Percentiles rank a stretch among this genome's conserved stretches.
Evolutionary conservation across 306 rosid genomes (phyloP).

Genomic region (Aeschynomene evenia): DNA sequence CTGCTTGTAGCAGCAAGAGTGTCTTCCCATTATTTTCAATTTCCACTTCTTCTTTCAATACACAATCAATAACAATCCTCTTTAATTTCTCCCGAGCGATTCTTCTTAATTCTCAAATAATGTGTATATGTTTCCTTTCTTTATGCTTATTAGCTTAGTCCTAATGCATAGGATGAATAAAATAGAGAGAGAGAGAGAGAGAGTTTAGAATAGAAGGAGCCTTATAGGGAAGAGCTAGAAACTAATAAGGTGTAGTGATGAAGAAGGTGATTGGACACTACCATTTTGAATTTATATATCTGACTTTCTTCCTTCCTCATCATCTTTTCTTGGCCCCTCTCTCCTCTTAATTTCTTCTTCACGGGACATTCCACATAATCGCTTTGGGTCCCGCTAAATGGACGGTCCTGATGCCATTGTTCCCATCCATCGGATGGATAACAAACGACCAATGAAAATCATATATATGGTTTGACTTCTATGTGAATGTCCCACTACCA

Average conservation of each 20-base stretch:
- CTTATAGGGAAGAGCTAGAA: constrained; percentile 23
- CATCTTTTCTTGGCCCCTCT: neutral
- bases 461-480: constrained; percentile 39
- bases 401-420: constrained; percentile 41
- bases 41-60: too few relatives aligned
- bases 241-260: too few relatives aligned
- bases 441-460: constrained; percentile 7
- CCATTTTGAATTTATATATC: constrained; percentile 37
- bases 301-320: too few relatives aligned
- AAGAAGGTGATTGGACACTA: constrained; percentile 33
- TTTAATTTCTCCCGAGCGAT: constrained; percentile 25
- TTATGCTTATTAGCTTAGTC: too few relatives aligned
- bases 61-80: too few relatives aligned
- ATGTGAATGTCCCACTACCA: constrained; percentile 30
- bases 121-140: too few relatives aligned
- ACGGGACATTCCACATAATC: constrained; percentile 47
- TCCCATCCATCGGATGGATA: constrained; percentile 28
- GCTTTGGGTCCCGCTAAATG: constrained; percentile 32
- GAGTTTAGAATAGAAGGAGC: constrained; percentile 54
- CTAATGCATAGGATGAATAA: too few relatives aligned
- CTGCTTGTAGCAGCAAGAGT: constrained; percentile 96
- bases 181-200: constrained; percentile 33
- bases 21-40: constrained; percentile 71
- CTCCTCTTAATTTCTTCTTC: constrained; percentile 17
- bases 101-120: too few relatives aligned